A percentile compares a stretch with the other conserved stretches of the same genome.
Evolutionary conservation across 78 protist species (phyloP).

Genomic region (Polysphondylium violaceum): DNA sequence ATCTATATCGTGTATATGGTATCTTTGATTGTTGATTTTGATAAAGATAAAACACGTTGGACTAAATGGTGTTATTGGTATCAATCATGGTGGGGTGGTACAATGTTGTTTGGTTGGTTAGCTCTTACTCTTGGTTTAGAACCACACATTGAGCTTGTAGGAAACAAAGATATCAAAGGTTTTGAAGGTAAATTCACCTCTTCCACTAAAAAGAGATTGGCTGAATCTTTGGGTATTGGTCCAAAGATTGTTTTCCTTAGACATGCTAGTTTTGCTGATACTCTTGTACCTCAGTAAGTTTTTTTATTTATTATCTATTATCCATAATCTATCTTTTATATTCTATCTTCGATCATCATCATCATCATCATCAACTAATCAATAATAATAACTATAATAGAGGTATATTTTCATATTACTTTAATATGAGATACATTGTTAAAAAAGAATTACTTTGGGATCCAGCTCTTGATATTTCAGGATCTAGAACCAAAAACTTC

Average conservation of each 20-base stretch:
- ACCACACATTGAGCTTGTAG: constrained; percentile 33
- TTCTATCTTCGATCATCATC: neutral
- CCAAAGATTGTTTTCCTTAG: constrained; percentile 65
- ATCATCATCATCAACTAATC: neutral
- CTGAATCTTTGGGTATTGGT: constrained; percentile 31
- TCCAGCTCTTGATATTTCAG: constrained; percentile 77
- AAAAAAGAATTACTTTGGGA: constrained; percentile 77
- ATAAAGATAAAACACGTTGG: constrained; percentile 10
- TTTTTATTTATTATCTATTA: neutral
- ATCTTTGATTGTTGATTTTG: constrained; percentile 27
- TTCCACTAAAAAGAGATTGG: constrained; percentile 15
- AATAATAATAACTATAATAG: neutral
- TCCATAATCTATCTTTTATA: neutral
- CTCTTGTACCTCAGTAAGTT: constrained; percentile 75
- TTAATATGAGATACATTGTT: constrained; percentile 76
- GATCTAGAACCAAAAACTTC: constrained; percentile 78
- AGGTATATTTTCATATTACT: constrained; percentile 65
- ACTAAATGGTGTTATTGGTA: constrained; percentile 65
- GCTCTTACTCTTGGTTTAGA: constrained; percentile 22
- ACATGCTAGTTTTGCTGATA: constrained; percentile 77
- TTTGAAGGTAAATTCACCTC: neutral
- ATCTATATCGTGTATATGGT: constrained; percentile 28
- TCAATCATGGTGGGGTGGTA: constrained; percentile 78
- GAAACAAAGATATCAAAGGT: constrained; percentile 2
- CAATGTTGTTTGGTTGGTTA: constrained; percentile 77